Percentiles rank a stretch among this genome's conserved stretches.
These are phyloP conservation scores for Clavispora fructus DNA, from an alignment of 805 yeast species.

Conservation along the genomic window DNA sequence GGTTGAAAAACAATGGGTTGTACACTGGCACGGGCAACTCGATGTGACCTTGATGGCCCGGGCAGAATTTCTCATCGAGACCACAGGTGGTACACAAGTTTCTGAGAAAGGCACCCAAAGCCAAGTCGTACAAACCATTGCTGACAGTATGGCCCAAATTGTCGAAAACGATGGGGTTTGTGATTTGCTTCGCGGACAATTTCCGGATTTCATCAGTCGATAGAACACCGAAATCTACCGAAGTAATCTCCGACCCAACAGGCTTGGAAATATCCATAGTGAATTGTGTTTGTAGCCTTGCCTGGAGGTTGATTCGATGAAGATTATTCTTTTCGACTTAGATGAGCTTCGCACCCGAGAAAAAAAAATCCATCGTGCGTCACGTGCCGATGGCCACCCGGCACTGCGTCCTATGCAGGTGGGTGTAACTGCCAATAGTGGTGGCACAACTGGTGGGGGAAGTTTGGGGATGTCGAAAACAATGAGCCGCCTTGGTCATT, in stretches of 20 bases:
- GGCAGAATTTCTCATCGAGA: slow-evolving; percentile 87
- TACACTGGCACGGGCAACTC: slow-evolving; percentile 94
- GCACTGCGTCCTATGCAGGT: neutral
- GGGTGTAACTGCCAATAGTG: neutral
- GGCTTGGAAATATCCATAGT: slow-evolving; percentile 94
- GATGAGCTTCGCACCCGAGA: slow-evolving; percentile 9
- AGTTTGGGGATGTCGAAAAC: too few species aligned
- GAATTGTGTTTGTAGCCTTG: neutral
- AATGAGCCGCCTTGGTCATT: too few species aligned
- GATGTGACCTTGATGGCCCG: slow-evolving; percentile 98
- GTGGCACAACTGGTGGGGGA: too few species aligned
- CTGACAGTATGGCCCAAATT: slow-evolving; percentile 92
- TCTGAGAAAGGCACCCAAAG: slow-evolving; percentile 90
- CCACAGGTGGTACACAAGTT: slow-evolving; percentile 95
- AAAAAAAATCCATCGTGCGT: neutral
- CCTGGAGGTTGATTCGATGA: slow-evolving; percentile 1
- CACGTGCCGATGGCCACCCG: neutral
- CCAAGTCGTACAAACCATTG: slow-evolving; percentile 89
- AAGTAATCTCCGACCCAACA: slow-evolving; percentile 86
- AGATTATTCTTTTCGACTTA: slow-evolving; percentile 1
- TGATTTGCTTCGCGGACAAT: slow-evolving; percentile 90
- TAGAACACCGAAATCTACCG: slow-evolving; percentile 88
- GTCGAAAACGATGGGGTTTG: slow-evolving; percentile 94
- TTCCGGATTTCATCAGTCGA: slow-evolving; percentile 76
- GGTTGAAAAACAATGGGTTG: slow-evolving; percentile 91